Conservation (phyloP, 352 stramenopile genomes). For the Thalassiosira delicatula region DNA sequence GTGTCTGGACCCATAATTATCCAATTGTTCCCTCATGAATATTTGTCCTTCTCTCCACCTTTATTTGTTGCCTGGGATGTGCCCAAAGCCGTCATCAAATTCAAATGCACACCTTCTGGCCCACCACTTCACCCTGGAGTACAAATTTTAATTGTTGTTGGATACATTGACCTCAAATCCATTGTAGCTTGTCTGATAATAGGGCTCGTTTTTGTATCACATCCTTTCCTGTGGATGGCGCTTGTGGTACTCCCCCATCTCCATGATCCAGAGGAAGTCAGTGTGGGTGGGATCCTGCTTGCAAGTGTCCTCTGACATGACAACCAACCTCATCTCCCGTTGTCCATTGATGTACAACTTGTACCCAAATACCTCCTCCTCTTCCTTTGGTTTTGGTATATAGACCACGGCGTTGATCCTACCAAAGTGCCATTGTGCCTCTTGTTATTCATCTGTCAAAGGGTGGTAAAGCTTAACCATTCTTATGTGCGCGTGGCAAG, state of each 20-base stretch:
- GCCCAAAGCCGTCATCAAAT: no score
- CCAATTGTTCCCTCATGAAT: no score
- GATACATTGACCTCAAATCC: no score
- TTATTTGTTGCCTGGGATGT: no score
- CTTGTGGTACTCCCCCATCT: slow-evolving; percentile 34
- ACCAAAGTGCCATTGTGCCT: slow-evolving; percentile 35
- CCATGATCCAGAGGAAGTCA: slow-evolving; percentile 33
- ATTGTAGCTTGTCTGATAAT: no score
- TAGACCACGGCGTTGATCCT: slow-evolving; percentile 45
- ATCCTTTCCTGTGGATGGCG: slow-evolving; percentile 31
- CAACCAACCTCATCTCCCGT: slow-evolving; percentile 13
- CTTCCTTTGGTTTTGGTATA: slow-evolving; percentile 34
- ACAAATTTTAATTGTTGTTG: no score
- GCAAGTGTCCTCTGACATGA: slow-evolving; percentile 11
- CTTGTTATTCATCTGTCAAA: slow-evolving; percentile 27
- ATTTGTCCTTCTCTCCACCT: no score
- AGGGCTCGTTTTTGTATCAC: slow-evolving; percentile 48
- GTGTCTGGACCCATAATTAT: no score
- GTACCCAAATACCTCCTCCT: slow-evolving; percentile 34
- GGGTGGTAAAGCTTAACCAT: slow-evolving; percentile 50
- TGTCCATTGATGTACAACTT: slow-evolving; percentile 27
- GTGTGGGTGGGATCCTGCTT: slow-evolving; percentile 24
- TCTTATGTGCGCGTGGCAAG: slow-evolving; percentile 45
- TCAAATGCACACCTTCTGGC: no score
- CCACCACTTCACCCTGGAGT: no score